Conservation (phyloP, 2,329 filamentous ascomycete genomes). For the Aspergillus luchuensis region DNA sequence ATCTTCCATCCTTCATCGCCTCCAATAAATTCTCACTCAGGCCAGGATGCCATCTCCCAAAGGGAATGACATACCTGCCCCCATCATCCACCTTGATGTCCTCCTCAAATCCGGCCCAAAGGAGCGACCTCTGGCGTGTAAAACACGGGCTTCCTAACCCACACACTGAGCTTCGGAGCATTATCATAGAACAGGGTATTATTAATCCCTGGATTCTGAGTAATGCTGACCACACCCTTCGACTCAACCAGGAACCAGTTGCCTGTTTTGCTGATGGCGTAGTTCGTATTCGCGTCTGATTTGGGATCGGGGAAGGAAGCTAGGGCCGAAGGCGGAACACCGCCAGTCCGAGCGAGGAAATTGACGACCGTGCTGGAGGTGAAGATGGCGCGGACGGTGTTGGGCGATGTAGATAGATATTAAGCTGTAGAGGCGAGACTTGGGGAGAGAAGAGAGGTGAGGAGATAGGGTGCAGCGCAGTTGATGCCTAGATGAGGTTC, state of each 20-base stretch:
- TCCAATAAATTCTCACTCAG: background rate
- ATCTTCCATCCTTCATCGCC: slow-evolving; percentile 3
- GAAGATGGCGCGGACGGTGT: background rate
- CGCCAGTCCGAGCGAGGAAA: background rate
- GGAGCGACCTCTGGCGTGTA: background rate
- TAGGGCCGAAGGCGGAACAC: background rate
- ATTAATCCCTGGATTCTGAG: slow-evolving; percentile 6
- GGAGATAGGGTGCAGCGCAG: background rate
- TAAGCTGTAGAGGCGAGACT: background rate
- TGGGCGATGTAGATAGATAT: background rate
- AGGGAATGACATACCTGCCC: background rate
- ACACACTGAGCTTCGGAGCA: background rate
- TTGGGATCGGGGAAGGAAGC: background rate
- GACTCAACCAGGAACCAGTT: slow-evolving; percentile 2
- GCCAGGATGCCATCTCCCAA: background rate
- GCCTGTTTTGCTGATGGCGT: background rate
- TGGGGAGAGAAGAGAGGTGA: background rate
- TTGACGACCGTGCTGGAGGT: background rate
- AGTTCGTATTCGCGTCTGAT: background rate
- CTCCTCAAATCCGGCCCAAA: background rate
- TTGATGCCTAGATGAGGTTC: background rate
- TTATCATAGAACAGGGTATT: slow-evolving; percentile 1
- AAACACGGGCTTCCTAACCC: background rate
- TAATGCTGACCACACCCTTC: background rate
- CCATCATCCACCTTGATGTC: slow-evolving; percentile 3